phyloP scores from a whole-genome alignment of 148 eudicot species.

The Rhododendron vialii region DNA sequence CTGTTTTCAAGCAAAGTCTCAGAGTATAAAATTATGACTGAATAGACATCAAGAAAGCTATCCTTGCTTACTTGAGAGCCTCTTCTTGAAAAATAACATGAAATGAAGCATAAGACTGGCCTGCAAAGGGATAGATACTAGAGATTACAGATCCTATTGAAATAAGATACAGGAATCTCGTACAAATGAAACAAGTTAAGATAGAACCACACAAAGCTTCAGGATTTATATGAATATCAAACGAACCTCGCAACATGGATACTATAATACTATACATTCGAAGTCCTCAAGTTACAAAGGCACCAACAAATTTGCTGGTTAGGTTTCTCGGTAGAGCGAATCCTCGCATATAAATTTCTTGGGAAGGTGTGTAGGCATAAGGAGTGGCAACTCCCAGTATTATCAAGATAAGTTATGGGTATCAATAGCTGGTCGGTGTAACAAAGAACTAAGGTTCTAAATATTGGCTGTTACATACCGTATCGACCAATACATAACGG shows the following conservation, averaged over 20 bases:
- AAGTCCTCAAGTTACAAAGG: not conserved
- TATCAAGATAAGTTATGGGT: not conserved
- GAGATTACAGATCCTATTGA: not conserved
- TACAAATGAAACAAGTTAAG: not conserved
- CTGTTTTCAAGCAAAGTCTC: not conserved
- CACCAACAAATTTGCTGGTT: not conserved
- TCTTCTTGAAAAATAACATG: slow-evolving; percentile 84
- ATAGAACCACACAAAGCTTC: not conserved
- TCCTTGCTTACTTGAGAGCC: slow-evolving; percentile 64
- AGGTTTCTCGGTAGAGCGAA: not conserved
- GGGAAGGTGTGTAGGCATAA: not conserved
- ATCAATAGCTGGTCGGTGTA: not conserved
- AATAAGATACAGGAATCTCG: not conserved
- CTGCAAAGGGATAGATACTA: slow-evolving; percentile 33
- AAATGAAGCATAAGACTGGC: slow-evolving; percentile 70
- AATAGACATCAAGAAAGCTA: not conserved
- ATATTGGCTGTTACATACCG: too few species aligned
- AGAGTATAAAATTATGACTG: not conserved
- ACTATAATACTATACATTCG: not conserved
- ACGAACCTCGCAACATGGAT: not conserved
- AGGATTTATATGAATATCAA: not conserved
- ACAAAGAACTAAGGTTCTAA: not conserved
- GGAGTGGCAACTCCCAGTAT: not conserved
- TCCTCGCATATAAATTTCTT: not conserved
- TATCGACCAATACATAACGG: too few species aligned